A percentile compares a stretch with the other conserved stretches of the same genome.
Evolutionary conservation across 2,329 filamentous ascomycete genomes (phyloP).

Genomic region (Scortechinia acanthostroma): DNA sequence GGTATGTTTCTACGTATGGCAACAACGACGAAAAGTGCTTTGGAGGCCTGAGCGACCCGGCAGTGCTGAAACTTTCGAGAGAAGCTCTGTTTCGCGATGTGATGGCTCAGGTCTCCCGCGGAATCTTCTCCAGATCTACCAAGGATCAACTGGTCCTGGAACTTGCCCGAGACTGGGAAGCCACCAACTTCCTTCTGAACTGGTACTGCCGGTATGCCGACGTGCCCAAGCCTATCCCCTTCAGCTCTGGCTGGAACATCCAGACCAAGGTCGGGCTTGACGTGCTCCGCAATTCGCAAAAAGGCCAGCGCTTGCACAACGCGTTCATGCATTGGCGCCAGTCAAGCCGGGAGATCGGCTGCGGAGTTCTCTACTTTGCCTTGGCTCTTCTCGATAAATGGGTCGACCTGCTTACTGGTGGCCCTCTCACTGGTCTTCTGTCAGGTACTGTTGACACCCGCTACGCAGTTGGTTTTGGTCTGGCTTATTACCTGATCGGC

Average conservation of each 20-base stretch:
- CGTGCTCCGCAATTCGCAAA: constrained; percentile 16
- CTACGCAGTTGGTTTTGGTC: constrained; percentile 42
- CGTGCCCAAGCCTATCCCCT: constrained; percentile 15
- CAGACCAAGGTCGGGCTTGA: constrained; percentile 17
- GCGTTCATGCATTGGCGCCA: constrained; percentile 19
- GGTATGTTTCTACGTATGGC: neutral
- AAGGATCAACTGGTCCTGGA: constrained; percentile 35
- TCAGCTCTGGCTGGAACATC: constrained; percentile 19
- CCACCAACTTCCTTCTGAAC: constrained; percentile 21
- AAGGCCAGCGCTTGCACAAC: constrained; percentile 17
- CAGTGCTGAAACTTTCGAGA: constrained; percentile 19
- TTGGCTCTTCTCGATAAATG: constrained; percentile 21
- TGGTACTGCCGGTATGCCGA: constrained; percentile 29
- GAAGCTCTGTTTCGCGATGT: constrained; percentile 16
- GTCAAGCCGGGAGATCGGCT: constrained; percentile 32
- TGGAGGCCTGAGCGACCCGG: constrained; percentile 14
- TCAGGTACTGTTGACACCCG: constrained; percentile 17
- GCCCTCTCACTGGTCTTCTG: constrained; percentile 8
- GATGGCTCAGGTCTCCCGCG: constrained; percentile 18
- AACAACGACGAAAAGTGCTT: neutral
- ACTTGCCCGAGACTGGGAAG: constrained; percentile 33
- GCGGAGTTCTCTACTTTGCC: constrained; percentile 26
- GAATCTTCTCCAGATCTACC: constrained; percentile 29
- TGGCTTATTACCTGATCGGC: constrained; percentile 47
- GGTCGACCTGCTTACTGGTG: constrained; percentile 13